Evolutionary conservation across 2,329 filamentous ascomycete genomes (phyloP).

Genomic region (Penicillium psychrosexuale): DNA sequence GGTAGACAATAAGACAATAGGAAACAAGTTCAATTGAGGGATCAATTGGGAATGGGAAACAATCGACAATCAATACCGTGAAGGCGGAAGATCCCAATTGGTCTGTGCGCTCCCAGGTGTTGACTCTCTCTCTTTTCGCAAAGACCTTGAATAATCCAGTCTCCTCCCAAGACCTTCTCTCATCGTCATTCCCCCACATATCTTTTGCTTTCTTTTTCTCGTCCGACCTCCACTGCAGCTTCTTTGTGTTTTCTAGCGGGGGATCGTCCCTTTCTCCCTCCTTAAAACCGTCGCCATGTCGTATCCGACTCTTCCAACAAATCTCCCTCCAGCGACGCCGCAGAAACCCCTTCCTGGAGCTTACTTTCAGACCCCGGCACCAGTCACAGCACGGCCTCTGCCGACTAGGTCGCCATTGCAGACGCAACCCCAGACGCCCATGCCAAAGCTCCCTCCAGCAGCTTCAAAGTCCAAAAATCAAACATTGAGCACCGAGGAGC

Average conservation of each 20-base stretch:
- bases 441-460: conserved; percentile 36
- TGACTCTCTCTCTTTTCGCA: conserved; percentile 21
- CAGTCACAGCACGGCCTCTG: conserved; percentile 5
- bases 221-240: conserved; percentile 13
- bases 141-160: conserved; percentile 19
- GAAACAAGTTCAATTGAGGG: conserved; percentile 1
- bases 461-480: conserved; percentile 48
- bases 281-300: conserved; percentile 36
- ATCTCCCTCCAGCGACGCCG: conserved; percentile 33
- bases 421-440: conserved; percentile 25
- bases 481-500: conserved; percentile 66
- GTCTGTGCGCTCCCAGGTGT: conserved; percentile 34
- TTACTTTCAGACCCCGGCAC: conserved; percentile 42
- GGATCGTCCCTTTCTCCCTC: conserved; percentile 21
- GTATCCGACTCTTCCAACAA: conserved; percentile 37
- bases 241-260: conserved; percentile 13
- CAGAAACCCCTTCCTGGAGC: conserved; percentile 42
- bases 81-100: conserved; percentile 27
- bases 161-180: conserved; percentile 10
- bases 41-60: conserved; percentile 1
- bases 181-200: conserved; percentile 3
- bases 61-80: conserved; percentile 2
- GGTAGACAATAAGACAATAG: background rate
- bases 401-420: conserved; percentile 4
- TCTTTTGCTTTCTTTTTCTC: conserved; percentile 6